Conservation (phyloP, 1,284 basidiomycete species). For the Marasmius oreades region DNA sequence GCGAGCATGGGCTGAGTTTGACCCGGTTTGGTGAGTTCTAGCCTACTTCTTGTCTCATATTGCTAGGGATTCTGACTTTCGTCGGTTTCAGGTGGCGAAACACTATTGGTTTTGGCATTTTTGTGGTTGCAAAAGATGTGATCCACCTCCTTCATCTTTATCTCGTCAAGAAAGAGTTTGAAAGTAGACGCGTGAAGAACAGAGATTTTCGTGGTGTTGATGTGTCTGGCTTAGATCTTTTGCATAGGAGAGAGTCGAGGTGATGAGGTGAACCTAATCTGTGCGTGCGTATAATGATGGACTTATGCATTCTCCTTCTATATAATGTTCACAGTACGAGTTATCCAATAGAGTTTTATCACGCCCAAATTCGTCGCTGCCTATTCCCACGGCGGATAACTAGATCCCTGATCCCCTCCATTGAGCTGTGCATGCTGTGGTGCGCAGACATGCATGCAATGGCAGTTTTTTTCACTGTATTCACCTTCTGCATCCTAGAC, state of each 20-base stretch:
- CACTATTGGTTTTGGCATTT: slow-evolving; percentile 62
- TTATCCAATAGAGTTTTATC: too few species aligned
- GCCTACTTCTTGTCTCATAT: not conserved
- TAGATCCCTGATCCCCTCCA: too few species aligned
- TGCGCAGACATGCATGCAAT: too few species aligned
- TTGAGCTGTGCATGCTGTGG: too few species aligned
- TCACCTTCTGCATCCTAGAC: too few species aligned
- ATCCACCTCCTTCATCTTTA: slow-evolving; percentile 63
- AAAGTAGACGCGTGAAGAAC: slow-evolving; percentile 61
- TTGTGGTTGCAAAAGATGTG: slow-evolving; percentile 63
- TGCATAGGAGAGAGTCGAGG: slow-evolving; percentile 19
- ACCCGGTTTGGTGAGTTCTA: slow-evolving; percentile 65
- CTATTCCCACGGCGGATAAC: too few species aligned
- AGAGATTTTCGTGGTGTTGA: slow-evolving; percentile 70
- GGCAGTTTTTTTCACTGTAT: too few species aligned
- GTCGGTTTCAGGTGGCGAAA: slow-evolving; percentile 69
- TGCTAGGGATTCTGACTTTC: not conserved
- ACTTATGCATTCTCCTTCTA: too few species aligned
- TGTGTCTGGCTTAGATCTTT: slow-evolving; percentile 57
- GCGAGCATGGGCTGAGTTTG: slow-evolving; percentile 56
- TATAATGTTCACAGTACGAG: too few species aligned
- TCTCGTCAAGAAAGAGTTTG: slow-evolving; percentile 65
- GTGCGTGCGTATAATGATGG: too few species aligned
- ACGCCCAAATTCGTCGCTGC: too few species aligned
- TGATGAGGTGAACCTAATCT: too few species aligned